Base-by-base conservation (phyloP, 2,329 filamentous ascomycete genomes). In the Elsinoe arachidis region DNA sequence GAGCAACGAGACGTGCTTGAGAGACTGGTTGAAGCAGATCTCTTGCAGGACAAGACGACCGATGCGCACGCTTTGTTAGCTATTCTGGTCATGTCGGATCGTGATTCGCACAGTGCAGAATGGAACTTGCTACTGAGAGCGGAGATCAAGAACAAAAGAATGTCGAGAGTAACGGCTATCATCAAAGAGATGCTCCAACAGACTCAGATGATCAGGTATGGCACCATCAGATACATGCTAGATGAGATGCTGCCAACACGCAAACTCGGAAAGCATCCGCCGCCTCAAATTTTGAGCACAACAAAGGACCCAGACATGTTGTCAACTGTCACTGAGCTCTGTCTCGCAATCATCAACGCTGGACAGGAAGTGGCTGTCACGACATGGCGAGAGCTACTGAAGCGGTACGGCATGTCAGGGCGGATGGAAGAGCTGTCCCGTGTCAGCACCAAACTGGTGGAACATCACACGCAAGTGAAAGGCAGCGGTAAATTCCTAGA, bases 381-480 rank as follows among this genome's bases (percentile, higher is more conserved):
- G 73, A 2, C 68, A 61, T 87, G 83, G 84, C 68, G 71, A 47
- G 81, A 85, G 64, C 71, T 84, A 9, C 64, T 86, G 41, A 79
- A 79, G 46, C 76, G 82, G 26, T 75, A 81, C 46, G 84, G 83
- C 3, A 84, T 82, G 79, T 66, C 71, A 7, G 72, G 76, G 6
- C 72, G 75, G 14, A 76, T 81, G 64, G 65, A 75, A 12, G 77
- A 80, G 33, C 69, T 85, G 5, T 72, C 74, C 58, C 73, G 74
- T 19, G 70, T 84, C 23, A 72, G 77, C 11, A 62, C 78, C 43
- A 80, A 75, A 79, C 72, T 86, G 2, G 72, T 74, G 4, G 65
- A 62, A 10, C 58, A 58, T 11, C 65, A 65, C 38, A 11, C 15
- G 9, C 46, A 15, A 3, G n/a, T 6, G 2, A n/a, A 15, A 9